Evolutionary conservation across 208 protist genomes (phyloP).

Genomic region (Naegleria gruberi): DNA sequence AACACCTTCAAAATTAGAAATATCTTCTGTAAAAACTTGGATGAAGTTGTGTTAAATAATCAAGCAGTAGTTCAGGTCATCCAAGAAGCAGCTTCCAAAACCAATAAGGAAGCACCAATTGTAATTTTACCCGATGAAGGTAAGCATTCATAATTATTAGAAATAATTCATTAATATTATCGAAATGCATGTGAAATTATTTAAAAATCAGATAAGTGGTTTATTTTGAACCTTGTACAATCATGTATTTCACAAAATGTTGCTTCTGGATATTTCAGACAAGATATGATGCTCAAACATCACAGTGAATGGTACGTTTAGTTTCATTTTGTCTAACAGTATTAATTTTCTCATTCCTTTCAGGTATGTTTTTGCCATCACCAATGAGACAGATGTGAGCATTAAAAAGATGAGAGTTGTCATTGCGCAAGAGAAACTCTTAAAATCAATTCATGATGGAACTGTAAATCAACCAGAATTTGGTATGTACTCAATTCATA

Average conservation of each 20-base stretch:
- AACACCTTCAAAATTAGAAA: neutral
- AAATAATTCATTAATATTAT: too few relatives aligned
- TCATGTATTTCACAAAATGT: neutral
- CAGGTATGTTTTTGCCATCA: neutral
- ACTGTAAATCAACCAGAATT: too few relatives aligned
- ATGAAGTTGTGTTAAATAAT: neutral
- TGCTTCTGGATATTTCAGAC: neutral
- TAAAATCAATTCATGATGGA: too few relatives aligned
- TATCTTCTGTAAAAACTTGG: neutral
- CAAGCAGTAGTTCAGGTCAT: neutral
- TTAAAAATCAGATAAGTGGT: too few relatives aligned
- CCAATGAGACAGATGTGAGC: too few relatives aligned
- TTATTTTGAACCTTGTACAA: neutral
- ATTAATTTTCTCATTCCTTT: too few relatives aligned
- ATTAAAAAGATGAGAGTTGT: too few relatives aligned
- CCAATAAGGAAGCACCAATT: neutral
- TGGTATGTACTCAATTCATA: too few relatives aligned
- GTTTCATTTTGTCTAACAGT: too few relatives aligned
- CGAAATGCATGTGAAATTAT: too few relatives aligned
- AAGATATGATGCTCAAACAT: neutral
- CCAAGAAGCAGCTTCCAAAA: neutral
- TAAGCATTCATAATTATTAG: too few relatives aligned
- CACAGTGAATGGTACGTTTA: neutral
- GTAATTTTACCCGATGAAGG: neutral
- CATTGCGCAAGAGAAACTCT: too few relatives aligned